Evolutionary conservation across 306 rosid species (phyloP), one percentile per base, ranked within the genome.

Genomic region (Argentina anserina): DNA sequence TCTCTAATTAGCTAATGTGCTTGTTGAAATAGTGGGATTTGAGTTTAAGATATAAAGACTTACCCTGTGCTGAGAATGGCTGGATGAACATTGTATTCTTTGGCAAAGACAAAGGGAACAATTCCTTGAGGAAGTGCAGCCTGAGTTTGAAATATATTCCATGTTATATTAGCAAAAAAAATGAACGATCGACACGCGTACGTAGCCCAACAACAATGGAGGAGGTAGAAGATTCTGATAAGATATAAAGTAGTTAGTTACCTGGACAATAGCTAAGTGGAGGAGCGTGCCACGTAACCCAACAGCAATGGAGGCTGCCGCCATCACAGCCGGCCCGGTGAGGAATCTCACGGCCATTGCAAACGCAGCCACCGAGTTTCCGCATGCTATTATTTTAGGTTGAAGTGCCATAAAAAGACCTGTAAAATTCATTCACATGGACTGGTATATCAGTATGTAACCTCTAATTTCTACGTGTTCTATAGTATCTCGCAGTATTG

Each of bases 71-170:
- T 94, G 1, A 94, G 99, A 83, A 94, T 90, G 59, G 97, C 82
- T 5, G 99, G 99, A 75, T 94, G 99, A 20, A 94, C 90, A 73
- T 94, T 94, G 86, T 94, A 94, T 80, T 94, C 99, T 78, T 91
- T 94, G 25, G 99, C 97, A 86, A 94, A 94, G 71, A 94, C 99
- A 70, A 94, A 94, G 2, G 99, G 97, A 72, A 94, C 99, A 74
- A 94, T 88, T 40, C 99, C 99, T 86, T 94, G 99, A 4, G 99
- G 99, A 74, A 94, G 92, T 17, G 99, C 97, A 60, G 99, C 99
- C 97, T 94, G 64, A 59, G 73, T 55, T 42, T 71, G 39, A 49
- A 4, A 9, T 9, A 37, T 36, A 40, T 58, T 31, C 65, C 65
- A 29, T 17, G 65, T 31, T 15, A 14, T 15, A 23, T 53, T 53